phyloP scores from a whole-genome alignment of 2,329 filamentous ascomycete species.

The Cordyceps cateniannulata region DNA sequence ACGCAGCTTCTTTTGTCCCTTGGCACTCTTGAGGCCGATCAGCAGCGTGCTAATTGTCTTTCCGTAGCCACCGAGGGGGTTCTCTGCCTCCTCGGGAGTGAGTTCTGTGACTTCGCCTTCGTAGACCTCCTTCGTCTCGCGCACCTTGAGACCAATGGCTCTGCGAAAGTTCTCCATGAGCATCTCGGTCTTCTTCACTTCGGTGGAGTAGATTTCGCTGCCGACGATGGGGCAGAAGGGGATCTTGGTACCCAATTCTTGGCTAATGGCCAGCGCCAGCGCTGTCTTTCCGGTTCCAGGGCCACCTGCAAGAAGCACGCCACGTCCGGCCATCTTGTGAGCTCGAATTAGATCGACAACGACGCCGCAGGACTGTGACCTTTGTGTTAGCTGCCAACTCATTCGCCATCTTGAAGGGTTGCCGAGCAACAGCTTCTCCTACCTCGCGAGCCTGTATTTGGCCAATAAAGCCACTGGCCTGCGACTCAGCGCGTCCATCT shows the following conservation, averaged over 20 bases:
- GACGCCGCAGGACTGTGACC: constrained; percentile 76
- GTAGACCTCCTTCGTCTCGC: constrained; percentile 98
- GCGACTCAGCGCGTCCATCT: constrained; percentile 78
- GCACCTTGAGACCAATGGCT: constrained; percentile 92
- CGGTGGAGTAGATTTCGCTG: constrained; percentile 94
- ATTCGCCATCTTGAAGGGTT: not conserved
- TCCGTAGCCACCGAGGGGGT: constrained; percentile 92
- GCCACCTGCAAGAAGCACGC: constrained; percentile 86
- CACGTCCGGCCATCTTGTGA: constrained; percentile 96
- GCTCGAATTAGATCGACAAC: constrained; percentile 92
- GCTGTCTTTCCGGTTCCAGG: constrained; percentile 97
- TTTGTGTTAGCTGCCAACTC: not conserved
- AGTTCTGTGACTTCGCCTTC: constrained; percentile 98
- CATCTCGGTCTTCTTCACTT: constrained; percentile 99
- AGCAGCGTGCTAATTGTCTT: constrained; percentile 95
- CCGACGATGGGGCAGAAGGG: constrained; percentile 98
- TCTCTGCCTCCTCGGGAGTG: constrained; percentile 95
- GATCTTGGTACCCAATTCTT: constrained; percentile 96
- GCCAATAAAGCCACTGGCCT: constrained; percentile 80
- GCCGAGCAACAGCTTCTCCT: constrained; percentile 20
- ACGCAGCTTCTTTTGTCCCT: constrained; percentile 95
- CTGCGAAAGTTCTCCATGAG: constrained; percentile 98
- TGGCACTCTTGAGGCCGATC: constrained; percentile 90
- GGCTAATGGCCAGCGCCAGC: constrained; percentile 87
- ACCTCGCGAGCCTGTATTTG: constrained; percentile 86